Conservation (phyloP, 768 basidiomycete genomes). For the Fibroporia radiculosa region DNA sequence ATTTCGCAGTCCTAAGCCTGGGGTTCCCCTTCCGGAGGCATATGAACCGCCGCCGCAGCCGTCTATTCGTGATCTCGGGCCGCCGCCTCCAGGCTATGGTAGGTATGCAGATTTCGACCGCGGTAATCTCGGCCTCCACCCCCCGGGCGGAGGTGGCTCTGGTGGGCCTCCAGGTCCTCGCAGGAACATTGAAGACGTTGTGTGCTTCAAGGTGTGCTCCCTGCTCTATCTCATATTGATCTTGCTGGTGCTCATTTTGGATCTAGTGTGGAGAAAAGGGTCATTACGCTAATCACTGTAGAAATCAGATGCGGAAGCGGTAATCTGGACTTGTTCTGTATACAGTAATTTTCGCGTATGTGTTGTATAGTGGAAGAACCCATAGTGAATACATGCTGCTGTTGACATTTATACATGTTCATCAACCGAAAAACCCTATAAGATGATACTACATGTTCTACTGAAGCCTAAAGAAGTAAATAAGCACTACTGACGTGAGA, state of each 20-base stretch:
- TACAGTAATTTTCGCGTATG: too few species aligned
- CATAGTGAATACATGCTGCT: too few species aligned
- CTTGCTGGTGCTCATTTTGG: not conserved
- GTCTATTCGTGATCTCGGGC: conserved; percentile 73
- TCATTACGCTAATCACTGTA: conserved; percentile 94
- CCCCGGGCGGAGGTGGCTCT: conserved; percentile 23
- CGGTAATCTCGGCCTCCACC: conserved; percentile 26
- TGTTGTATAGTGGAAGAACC: too few species aligned
- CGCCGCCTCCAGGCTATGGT: conserved; percentile 88
- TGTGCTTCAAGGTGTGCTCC: conserved; percentile 73
- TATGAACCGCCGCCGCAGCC: conserved; percentile 75
- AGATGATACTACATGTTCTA: too few species aligned
- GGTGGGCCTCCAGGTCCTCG: conserved; percentile 35
- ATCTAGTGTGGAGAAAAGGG: conserved; percentile 82
- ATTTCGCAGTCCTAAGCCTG: conserved; percentile 63
- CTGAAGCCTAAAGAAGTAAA: too few species aligned
- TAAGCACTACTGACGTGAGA: too few species aligned
- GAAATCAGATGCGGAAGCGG: conserved; percentile 42
- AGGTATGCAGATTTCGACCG: conserved; percentile 76
- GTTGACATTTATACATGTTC: too few species aligned
- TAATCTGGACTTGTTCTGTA: not conserved
- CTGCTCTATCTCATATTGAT: conserved; percentile 1
- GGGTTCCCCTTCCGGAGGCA: conserved; percentile 57
- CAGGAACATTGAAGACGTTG: conserved; percentile 74
- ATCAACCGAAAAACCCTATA: too few species aligned